Percentiles rank a stretch among this genome's conserved stretches.
phyloP scores from a whole-genome alignment of 768 basidiomycete genomes.

The Naganishia friedmannii region DNA sequence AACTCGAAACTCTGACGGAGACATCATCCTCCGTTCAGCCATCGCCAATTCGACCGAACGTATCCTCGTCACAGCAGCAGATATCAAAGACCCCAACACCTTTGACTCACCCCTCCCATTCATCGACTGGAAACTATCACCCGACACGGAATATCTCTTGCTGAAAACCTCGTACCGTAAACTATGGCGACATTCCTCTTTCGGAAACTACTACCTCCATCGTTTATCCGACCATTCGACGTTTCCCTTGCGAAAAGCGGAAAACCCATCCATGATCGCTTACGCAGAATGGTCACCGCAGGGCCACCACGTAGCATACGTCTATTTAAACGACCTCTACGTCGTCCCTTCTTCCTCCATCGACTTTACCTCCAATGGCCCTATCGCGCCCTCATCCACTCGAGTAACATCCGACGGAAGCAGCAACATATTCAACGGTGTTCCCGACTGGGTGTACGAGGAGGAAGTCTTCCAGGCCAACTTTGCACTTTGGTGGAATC shows the following conservation, averaged over 20 bases:
- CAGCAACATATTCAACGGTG: conserved; percentile 82
- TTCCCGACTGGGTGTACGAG: conserved; percentile 83
- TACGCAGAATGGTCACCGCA: conserved; percentile 87
- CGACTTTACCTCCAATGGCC: conserved; percentile 28
- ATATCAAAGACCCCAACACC: conserved; percentile 35
- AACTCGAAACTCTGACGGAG: conserved; percentile 57
- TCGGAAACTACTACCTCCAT: conserved; percentile 92
- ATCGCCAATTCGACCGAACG: conserved; percentile 57
- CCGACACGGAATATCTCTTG: conserved; percentile 86
- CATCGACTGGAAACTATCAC: conserved; percentile 74
- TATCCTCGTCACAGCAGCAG: conserved; percentile 44
- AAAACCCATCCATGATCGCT: conserved; percentile 67
- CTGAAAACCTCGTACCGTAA: conserved; percentile 72
- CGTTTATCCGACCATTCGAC: conserved; percentile 67
- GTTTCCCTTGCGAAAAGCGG: conserved; percentile 66
- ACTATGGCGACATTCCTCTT: conserved; percentile 93
- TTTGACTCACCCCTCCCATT: conserved; percentile 52
- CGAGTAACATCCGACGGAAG: conserved; percentile 79
- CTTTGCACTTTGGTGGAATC: conserved; percentile 87
- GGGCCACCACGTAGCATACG: conserved; percentile 77
- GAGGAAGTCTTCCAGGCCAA: conserved; percentile 63
- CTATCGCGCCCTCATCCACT: conserved; percentile 56
- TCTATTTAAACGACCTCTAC: conserved; percentile 83
- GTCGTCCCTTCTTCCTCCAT: conserved; percentile 58
- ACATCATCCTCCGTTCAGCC: conserved; percentile 76